Evolutionary conservation across 2,329 filamentous ascomycete genomes (phyloP).

Genomic region (Achaetomium macrosporum): DNA sequence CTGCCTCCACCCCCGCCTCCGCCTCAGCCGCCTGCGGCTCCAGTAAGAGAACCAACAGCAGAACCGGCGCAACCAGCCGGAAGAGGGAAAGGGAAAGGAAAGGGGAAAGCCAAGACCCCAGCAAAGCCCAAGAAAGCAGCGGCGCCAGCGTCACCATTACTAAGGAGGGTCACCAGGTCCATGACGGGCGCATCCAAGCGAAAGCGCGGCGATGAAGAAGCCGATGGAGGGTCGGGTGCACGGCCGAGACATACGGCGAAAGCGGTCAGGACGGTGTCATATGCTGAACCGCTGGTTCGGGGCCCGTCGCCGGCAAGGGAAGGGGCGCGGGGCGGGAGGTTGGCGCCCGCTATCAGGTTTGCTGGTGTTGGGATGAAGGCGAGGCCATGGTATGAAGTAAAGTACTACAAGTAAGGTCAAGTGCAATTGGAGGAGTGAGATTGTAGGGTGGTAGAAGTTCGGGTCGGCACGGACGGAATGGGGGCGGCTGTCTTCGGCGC

Average conservation of each 20-base stretch:
- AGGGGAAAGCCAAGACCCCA: background rate
- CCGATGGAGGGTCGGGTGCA: no score
- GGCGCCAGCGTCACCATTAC: background rate
- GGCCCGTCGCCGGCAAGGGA: background rate
- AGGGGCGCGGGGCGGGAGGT: background rate
- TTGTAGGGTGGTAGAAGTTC: background rate
- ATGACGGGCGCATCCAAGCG: background rate
- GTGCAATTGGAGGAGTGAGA: background rate
- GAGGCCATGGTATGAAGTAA: background rate
- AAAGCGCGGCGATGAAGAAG: background rate
- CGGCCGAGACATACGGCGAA: background rate
- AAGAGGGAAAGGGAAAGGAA: background rate
- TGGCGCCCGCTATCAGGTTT: background rate
- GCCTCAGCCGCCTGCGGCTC: background rate
- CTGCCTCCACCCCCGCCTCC: no score
- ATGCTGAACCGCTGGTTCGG: background rate
- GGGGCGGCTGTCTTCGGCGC: background rate
- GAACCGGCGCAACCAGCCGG: background rate
- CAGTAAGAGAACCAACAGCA: background rate
- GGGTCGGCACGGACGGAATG: background rate
- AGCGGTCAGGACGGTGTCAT: background rate
- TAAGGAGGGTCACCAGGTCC: background rate
- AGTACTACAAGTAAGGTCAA: background rate
- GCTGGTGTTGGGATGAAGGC: background rate
- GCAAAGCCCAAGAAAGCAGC: background rate